Percentiles rank a stretch among this genome's conserved stretches.
Evolutionary conservation across 2,329 filamentous ascomycete species (phyloP).

Genomic region (Beauveria rudraprayagi): DNA sequence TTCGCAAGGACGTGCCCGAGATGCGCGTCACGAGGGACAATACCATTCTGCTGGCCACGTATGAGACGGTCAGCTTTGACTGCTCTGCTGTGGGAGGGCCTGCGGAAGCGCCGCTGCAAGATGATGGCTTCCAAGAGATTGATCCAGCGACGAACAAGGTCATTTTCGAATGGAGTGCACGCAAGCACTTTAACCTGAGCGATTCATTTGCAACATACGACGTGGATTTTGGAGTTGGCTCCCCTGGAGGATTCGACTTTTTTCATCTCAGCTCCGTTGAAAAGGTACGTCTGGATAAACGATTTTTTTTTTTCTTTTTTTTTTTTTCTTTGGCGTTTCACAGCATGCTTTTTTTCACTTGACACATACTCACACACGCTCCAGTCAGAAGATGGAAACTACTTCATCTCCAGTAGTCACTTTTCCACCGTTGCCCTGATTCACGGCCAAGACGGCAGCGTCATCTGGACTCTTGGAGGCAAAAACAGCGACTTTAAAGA

Average conservation of each 20-base stretch:
- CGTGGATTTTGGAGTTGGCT: slow-evolving; percentile 21
- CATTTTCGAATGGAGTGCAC: slow-evolving; percentile 30
- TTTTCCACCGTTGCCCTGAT: slow-evolving; percentile 24
- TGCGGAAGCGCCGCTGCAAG: slow-evolving; percentile 22
- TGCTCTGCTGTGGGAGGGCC: slow-evolving; percentile 24
- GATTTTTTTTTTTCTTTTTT: neutral
- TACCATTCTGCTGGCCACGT: slow-evolving; percentile 35
- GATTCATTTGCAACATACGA: slow-evolving; percentile 22
- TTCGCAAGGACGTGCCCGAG: slow-evolving; percentile 33
- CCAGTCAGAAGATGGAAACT: slow-evolving; percentile 26
- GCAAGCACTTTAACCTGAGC: slow-evolving; percentile 22
- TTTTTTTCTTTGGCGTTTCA: neutral
- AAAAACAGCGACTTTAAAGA: slow-evolving; percentile 28
- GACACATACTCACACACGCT: neutral
- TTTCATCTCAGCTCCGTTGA: slow-evolving; percentile 31
- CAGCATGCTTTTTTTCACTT: neutral
- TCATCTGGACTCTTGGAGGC: slow-evolving; percentile 30
- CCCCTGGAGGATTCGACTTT: slow-evolving; percentile 27
- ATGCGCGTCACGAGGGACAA: slow-evolving; percentile 32
- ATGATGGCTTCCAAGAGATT: slow-evolving; percentile 32
- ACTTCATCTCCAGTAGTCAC: slow-evolving; percentile 28
- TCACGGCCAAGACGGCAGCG: slow-evolving; percentile 21
- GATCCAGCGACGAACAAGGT: slow-evolving; percentile 28
- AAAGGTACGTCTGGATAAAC: slow-evolving; percentile 18
- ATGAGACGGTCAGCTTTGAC: slow-evolving; percentile 26